Conservation (phyloP, 306 rosid genomes). For the Vicia villosa region DNA sequence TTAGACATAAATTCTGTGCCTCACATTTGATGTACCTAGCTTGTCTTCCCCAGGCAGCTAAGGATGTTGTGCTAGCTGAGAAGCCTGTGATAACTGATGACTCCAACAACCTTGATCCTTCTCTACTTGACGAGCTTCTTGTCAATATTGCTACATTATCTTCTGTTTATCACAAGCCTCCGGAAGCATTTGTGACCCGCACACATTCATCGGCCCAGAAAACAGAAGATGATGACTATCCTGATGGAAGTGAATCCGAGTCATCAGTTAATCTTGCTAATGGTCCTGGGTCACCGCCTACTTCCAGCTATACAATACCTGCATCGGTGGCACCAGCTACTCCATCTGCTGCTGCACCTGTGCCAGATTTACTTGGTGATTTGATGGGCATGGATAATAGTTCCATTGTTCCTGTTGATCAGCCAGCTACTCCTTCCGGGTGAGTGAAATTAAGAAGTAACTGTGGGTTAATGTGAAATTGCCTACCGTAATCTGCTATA, state of each 20-base stretch:
- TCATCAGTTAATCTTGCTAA: conserved; percentile 59
- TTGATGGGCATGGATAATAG: conserved; percentile 83
- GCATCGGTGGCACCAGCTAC: conserved; percentile 49
- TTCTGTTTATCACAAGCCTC: conserved; percentile 99
- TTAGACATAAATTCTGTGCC: conserved; percentile 5
- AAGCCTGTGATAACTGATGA: conserved; percentile 96
- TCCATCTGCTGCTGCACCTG: conserved; percentile 61
- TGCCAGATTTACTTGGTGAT: conserved; percentile 95
- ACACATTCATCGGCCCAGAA: conserved; percentile 60
- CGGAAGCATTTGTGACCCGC: conserved; percentile 92
- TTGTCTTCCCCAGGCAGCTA: conserved; percentile 83
- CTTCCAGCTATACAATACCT: conserved; percentile 55
- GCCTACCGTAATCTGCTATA: conserved; percentile 7
- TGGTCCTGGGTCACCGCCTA: conserved; percentile 65
- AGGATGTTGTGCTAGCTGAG: conserved; percentile 99
- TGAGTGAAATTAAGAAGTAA: conserved; percentile 46
- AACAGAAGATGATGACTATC: conserved; percentile 86
- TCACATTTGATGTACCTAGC: conserved; percentile 35
- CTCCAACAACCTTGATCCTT: conserved; percentile 85
- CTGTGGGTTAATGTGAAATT: conserved; percentile 25
- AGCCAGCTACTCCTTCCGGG: conserved; percentile 80
- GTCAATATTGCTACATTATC: conserved; percentile 96
- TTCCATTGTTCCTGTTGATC: conserved; percentile 76
- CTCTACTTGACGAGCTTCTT: conserved; percentile 97
- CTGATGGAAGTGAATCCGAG: conserved; percentile 90